Base-by-base conservation (phyloP, 352 stramenopile genomes). In the Stephanocyclus meneghinianus region DNA sequence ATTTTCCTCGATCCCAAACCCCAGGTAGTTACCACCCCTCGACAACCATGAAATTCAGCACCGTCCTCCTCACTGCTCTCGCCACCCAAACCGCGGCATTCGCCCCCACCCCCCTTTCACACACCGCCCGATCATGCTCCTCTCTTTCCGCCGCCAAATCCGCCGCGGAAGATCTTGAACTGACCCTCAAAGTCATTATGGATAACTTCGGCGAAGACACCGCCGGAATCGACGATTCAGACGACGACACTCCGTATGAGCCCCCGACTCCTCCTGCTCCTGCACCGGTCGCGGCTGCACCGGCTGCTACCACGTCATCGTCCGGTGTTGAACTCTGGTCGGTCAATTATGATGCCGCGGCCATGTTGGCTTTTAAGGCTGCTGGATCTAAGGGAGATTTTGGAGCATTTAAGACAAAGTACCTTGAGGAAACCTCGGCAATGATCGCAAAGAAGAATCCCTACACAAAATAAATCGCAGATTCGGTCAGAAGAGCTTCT, bases 141-240 rank as follows among this genome's bases (percentile, higher is more conserved):
- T 64, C 51, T 13, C 62, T 73, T 40, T 61, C 42, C 42, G 60
- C 74, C 37, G 78, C 78, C 8, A 84, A 81, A 68, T 70, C 69
- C 21, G 29, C 51, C 16, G 78, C 63, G 10, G 78, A 85, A 69
- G 78, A 85, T 67, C 26, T 82, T 35, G 78, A 79, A 70, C 51
- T 79, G 45, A 82, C 78, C 10, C 69, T 78, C 26, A 81, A 78
- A 61, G 78, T 82, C 51, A 78, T 85, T 51, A 79, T 79, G 67
- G 67, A 78, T 1, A 72, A 62, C 29, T 51, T 82, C 16, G 42
- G 29, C 9, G 72, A 78, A 10, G 66, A 74, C 29, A 63, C 35
- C 18, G 9, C 59, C 5, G 72, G 61, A 11, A 57, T 85, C 15
- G 78, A 78, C 61, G 78, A 85, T 80, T 78, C 71, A 35, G 71